Base-by-base conservation (phyloP, 345 rosid species). In the Pelargonium nanum region DNA sequence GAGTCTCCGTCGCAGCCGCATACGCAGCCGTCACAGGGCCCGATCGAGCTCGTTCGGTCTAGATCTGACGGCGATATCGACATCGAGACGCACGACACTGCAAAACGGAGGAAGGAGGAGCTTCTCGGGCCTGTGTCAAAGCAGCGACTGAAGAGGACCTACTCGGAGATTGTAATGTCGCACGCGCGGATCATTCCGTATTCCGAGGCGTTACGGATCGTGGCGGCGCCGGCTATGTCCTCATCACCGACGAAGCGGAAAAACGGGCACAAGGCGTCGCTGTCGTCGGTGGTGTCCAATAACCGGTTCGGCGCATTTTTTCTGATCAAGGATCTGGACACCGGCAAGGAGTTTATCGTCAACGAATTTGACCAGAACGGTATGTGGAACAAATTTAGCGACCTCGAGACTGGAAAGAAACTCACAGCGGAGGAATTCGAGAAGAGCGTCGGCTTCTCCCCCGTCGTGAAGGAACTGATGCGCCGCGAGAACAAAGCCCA, bases 371-470 rank as follows among this genome's bases (percentile, higher is more conserved):
- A 75, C 28, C 85, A 85, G 48, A 77, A 87, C 52, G 97, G 96
- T 15, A 80, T 68, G 84, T 93, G 99, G 96, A 93, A 89, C 61
- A 79, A 84, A 53, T 77, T 93, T 15, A 93, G 96, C 53, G 99
- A 93, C 80, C 72, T 93, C 26, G 96, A 93, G 63, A 93, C 99
- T 0, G 99, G 99, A 57, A 87, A 93, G 71, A 85, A 89, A 52
- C 67, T 93, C 19, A 93, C 97, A 1, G 76, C 89, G 87, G 96
- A 89, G 25, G 99, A 93, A 59, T 93, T 93, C 44, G 97, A 93
- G 78, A 87, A 81, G 56, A 77, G 77, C 15, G 92, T 84, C 1
- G 97, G 97, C 0, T 75, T 84, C 74, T 89, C 97, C 15, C 87
- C 88, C 0, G 90, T 85, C 26, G 96, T 89, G 2, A 89, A 89